A percentile compares a stretch with the other conserved stretches of the same genome.
Evolutionary conservation across 495 filamentous ascomycete species (phyloP).

Genomic region (Daldinia vernicosa): DNA sequence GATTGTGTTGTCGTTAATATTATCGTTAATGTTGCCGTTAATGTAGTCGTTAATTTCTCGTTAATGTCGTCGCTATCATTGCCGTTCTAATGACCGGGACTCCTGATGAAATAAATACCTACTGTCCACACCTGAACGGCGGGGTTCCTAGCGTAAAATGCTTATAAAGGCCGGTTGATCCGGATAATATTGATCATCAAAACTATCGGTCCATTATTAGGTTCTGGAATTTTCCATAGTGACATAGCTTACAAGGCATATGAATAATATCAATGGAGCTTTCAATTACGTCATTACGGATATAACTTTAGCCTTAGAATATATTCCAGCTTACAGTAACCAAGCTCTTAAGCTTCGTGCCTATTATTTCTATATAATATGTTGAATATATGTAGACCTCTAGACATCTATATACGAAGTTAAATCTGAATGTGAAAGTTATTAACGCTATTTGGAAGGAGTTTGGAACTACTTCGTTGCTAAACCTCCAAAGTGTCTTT

Average conservation of each 20-base stretch:
- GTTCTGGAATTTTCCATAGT: neutral
- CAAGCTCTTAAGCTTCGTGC: neutral
- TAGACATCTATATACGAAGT: too few species aligned
- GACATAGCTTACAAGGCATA: neutral
- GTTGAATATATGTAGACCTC: too few species aligned
- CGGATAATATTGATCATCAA: neutral
- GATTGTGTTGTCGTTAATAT: neutral
- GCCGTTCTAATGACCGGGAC: neutral
- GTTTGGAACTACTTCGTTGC: too few species aligned
- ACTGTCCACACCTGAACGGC: neutral
- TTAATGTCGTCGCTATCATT: too few species aligned
- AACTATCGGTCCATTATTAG: neutral
- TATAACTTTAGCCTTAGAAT: neutral
- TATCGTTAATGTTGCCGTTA: too few species aligned
- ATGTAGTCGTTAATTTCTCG: too few species aligned
- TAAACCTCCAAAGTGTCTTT: too few species aligned
- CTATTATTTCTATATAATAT: too few species aligned
- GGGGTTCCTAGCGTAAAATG: neutral
- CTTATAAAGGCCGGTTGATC: neutral
- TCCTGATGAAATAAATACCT: neutral
- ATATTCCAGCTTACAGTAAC: neutral
- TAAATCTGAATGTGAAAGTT: too few species aligned
- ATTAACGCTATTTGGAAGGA: too few species aligned
- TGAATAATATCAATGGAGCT: neutral
- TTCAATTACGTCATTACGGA: neutral